Base-by-base conservation (phyloP, 257 asterid species). In the Fraxinus excelsior region DNA sequence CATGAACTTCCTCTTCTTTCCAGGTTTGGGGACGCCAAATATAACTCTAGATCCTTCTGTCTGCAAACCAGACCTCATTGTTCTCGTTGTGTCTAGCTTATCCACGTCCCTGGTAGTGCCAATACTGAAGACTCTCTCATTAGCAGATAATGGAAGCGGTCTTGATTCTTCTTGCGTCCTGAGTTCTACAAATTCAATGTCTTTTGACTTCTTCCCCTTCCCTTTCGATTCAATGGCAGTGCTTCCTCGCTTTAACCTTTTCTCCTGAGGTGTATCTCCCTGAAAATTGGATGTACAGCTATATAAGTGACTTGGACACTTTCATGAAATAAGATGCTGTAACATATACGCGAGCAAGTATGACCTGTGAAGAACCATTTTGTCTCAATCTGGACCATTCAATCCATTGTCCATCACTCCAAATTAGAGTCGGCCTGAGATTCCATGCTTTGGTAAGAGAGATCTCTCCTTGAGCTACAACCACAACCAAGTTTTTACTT, bases 1-100 rank as follows among this genome's bases (percentile, higher is more conserved):
- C 97, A 94, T 94, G 84, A 90, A 96, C 79, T 96, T 96, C 82
- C 96, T 87, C 80, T 90, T 96, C 89, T 90, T 93, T 71, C 97
- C 99, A 74, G 97, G 99, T 80, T 86, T 90, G 10, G 99, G 98
- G 70, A 93, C 92, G 38, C 99, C 99, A 79, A 93, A 88, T 51
- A 94, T 77, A 81, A 91, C 97, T 82, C 88, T 82, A 56, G 97
- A 83, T 71, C 95, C 90, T 83, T 89, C 96, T 84, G 87, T 96
- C 84, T 84, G 94, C 66, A 85, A 80, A 71, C 95, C 99, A 77
- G 92, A 84, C 88, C 96, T 89, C 92, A 74, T 78, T 21, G 91
- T 84, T 82, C 93, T 84, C 34, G 77, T 88, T 25, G 77, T 71
- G 78, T 82, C 91, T 25, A 85, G 86, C 84, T 87, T 88, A 46